phyloP scores from a whole-genome alignment of 192 early-diverging fungal species.

The Coemansia sp. region DNA sequence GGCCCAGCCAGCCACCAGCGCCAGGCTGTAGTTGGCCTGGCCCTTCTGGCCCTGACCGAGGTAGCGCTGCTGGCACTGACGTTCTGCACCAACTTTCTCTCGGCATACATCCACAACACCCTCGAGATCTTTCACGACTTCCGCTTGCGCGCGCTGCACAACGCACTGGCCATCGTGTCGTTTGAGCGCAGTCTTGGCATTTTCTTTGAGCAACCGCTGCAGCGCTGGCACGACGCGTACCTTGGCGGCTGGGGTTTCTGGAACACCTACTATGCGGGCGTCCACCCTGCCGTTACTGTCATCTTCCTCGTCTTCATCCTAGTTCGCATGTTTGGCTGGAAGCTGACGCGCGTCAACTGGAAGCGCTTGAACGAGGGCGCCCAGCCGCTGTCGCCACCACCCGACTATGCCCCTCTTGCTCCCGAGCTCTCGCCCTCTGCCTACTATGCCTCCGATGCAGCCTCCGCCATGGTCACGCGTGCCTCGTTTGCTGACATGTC shows the following conservation, averaged over 20 bases:
- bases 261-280: slow-evolving; percentile 56
- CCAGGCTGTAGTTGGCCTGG: slow-evolving; percentile 47
- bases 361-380: slow-evolving; percentile 49
- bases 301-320: slow-evolving; percentile 48
- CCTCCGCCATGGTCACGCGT: slow-evolving; percentile 17
- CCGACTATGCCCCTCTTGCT: slow-evolving; percentile 32
- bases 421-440: background rate
- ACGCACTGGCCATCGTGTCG: slow-evolving; percentile 46
- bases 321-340: slow-evolving; percentile 55
- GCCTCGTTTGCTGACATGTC: slow-evolving; percentile 43
- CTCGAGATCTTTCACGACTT: slow-evolving; percentile 48
- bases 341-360: slow-evolving; percentile 53
- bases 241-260: slow-evolving; percentile 51
- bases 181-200: slow-evolving; percentile 44
- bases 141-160: slow-evolving; percentile 47
- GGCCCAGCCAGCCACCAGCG: slow-evolving; percentile 48
- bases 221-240: slow-evolving; percentile 44
- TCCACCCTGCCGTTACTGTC: slow-evolving; percentile 50
- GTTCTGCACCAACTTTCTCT: slow-evolving; percentile 56
- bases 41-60: slow-evolving; percentile 44
- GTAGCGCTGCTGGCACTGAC: slow-evolving; percentile 51
- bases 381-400: slow-evolving; percentile 12
- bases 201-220: slow-evolving; percentile 52
- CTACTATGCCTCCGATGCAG: slow-evolving; percentile 25
- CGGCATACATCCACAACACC: slow-evolving; percentile 52